Base-by-base conservation (phyloP, 2,329 filamentous ascomycete species). In the Alternaria ethzedia region DNA sequence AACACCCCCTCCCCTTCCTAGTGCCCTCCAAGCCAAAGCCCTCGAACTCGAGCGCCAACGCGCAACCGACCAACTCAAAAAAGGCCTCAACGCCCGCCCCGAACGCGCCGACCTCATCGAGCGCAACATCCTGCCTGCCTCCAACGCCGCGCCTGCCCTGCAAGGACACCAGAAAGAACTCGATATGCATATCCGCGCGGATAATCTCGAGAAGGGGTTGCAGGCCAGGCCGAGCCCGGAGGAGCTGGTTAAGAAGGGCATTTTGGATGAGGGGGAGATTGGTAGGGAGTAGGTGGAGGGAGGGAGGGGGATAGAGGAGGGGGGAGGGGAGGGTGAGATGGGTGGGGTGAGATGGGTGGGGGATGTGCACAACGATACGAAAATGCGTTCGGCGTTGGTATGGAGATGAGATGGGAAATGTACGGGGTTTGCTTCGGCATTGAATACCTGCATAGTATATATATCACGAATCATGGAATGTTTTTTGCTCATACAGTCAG, bases 121-220 rank as follows among this genome's bases (percentile, higher is more conserved):
- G 78, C 91, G 90, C 71, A 97, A 97, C 81, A 97, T 97, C 78
- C 89, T 97, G 25, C 92, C 92, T 25, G 88, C 89, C 59, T 91
- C 91, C 30, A 90, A 81, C 55, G 93, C 91, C 17, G 93, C 94
- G 0, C 94, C 94, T 0, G 87, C 90, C 3, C 84, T 97, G 57
- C 89, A 91, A 76, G 93, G 90, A 59, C 89, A 93, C 66, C 93
- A 96, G 80, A 90, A 88, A 75, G 92, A 97, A 83, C 89, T 97
- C 45, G 89, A 94, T 80, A 93, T 90, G 78, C 90, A 93, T 80
- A 97, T 97, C 94, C 88, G 91, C 13, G 91, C 89, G 63, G 92
- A 97, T 79, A 91, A 87, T 59, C 86, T 97, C 66, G 96, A 97
- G 80, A 93, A 96, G 75, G 94, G 94, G 80, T 89, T 97, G 66